Percentiles rank a stretch among this genome's conserved stretches.
Conservation (phyloP, 2,329 filamentous ascomycete genomes). For the Didymosphaeria variabile region DNA sequence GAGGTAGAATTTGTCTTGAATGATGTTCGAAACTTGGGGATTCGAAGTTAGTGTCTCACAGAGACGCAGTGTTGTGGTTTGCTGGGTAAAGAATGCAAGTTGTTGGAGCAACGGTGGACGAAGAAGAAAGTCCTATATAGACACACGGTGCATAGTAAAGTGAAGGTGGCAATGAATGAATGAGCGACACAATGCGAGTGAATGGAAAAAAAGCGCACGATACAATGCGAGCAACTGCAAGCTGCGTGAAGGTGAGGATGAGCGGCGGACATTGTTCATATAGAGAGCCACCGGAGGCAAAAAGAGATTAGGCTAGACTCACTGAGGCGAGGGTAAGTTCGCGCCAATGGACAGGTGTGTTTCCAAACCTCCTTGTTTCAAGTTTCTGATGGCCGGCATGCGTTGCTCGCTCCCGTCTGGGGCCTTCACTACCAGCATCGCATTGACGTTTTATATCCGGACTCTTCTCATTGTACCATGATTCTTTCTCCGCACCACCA, state of each 20-base stretch:
- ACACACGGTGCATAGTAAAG: constrained; percentile 12
- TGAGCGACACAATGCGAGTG: constrained; percentile 32
- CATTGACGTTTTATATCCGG: constrained; percentile 43
- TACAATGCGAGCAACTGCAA: constrained; percentile 39
- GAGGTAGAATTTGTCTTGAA: constrained; percentile 28
- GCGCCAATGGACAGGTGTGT: constrained; percentile 39
- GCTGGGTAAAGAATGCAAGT: constrained; percentile 21
- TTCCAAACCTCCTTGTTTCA: constrained; percentile 48
- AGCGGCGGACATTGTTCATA: constrained; percentile 41
- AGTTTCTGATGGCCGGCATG: constrained; percentile 38
- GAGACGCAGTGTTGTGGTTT: constrained; percentile 21
- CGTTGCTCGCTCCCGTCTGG: constrained; percentile 39
- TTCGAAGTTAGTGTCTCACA: constrained; percentile 33
- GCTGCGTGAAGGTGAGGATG: constrained; percentile 40
- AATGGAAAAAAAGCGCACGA: constrained; percentile 40
- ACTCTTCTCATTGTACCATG: constrained; percentile 30
- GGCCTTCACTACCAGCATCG: constrained; percentile 32
- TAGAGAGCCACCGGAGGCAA: constrained; percentile 31
- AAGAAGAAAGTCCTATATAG: constrained; percentile 8
- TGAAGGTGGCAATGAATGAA: constrained; percentile 39
- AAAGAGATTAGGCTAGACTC: constrained; percentile 30
- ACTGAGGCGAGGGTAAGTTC: constrained; percentile 32
- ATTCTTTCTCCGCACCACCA: constrained; percentile 31
- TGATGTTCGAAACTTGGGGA: constrained; percentile 33
- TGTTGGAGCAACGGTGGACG: constrained; percentile 20